phyloP scores from a whole-genome alignment of 495 filamentous ascomycete genomes.

The Platismatia glauca region DNA sequence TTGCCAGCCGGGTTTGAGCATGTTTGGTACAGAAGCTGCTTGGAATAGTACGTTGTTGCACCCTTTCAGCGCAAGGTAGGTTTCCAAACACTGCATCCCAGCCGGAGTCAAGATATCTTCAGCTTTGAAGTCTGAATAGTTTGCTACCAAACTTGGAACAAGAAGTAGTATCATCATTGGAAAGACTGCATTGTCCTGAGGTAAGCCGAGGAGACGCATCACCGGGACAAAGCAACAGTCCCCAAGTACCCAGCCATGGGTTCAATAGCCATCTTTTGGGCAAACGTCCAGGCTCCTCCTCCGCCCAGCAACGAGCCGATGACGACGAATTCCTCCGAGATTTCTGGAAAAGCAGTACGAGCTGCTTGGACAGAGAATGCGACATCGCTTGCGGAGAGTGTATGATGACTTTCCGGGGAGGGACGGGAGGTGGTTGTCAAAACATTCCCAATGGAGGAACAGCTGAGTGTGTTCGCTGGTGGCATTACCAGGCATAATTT shows the following conservation, averaged over 20 bases:
- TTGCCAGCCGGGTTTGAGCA: constrained; percentile 12
- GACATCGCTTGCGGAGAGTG: constrained; percentile 37
- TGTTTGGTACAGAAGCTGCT: not conserved
- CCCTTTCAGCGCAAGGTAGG: constrained; percentile 22
- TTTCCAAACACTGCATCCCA: constrained; percentile 24
- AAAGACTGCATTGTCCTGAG: constrained; percentile 15
- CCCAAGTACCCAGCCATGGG: constrained; percentile 32
- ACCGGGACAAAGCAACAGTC: constrained; percentile 29
- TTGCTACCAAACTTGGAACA: constrained; percentile 6
- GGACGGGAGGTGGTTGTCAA: too few species aligned
- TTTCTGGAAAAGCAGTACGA: constrained; percentile 28
- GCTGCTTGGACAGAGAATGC: constrained; percentile 34
- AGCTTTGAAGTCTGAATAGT: constrained; percentile 9
- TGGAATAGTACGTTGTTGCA: constrained; percentile 21
- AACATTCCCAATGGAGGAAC: too few species aligned
- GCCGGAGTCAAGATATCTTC: constrained; percentile 24
- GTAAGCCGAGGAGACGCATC: constrained; percentile 15
- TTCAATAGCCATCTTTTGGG: constrained; percentile 27
- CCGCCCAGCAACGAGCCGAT: constrained; percentile 40
- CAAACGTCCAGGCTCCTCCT: constrained; percentile 32
- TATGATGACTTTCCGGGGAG: too few species aligned
- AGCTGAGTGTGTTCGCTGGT: too few species aligned
- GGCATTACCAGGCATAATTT: too few species aligned
- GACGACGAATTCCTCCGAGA: constrained; percentile 30
- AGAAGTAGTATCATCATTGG: constrained; percentile 18